Evolutionary conservation across 129 eudicot genomes (phyloP).

Genomic region (Calendula officinalis): DNA sequence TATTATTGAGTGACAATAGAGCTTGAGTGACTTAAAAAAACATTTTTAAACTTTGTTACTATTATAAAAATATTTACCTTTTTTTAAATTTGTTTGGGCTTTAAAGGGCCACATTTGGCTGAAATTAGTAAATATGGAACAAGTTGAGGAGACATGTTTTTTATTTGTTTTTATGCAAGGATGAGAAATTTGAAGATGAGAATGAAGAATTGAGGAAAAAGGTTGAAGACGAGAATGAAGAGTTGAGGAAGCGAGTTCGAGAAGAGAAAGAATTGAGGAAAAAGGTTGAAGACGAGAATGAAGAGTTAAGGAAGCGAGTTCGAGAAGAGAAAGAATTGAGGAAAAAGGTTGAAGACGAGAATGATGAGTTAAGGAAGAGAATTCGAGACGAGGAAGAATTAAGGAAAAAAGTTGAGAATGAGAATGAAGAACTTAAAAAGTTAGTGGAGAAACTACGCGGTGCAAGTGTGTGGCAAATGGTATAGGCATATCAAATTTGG

Average conservation of each 20-base stretch:
- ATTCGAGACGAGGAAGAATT: too few relatives aligned
- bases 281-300: constrained; percentile 12
- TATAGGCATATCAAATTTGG: constrained; percentile 2
- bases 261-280: background rate
- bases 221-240: background rate
- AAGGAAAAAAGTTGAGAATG: constrained; percentile 1
- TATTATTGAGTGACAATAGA: too few relatives aligned
- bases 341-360: constrained; percentile 14
- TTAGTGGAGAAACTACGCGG: constrained; percentile 3
- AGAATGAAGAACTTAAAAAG: constrained; percentile 21
- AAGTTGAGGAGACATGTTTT: background rate
- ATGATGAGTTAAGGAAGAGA: background rate
- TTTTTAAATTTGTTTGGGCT: background rate
- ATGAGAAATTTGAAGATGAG: constrained; percentile 29
- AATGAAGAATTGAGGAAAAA: background rate
- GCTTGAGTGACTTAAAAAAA: too few relatives aligned
- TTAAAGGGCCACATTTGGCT: background rate
- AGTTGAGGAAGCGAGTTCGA: too few relatives aligned
- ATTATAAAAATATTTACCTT: too few relatives aligned
- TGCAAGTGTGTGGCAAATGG: background rate
- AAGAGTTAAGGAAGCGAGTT: background rate
- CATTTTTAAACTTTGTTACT: too few relatives aligned
- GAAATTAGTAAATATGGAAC: too few relatives aligned
- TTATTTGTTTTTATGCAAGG: constrained; percentile 34
- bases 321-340: too few relatives aligned